A percentile compares a stretch with the other conserved stretches of the same genome.
Evolutionary conservation across 768 basidiomycete species (phyloP).

Genomic region (Lentinula lateritia): DNA sequence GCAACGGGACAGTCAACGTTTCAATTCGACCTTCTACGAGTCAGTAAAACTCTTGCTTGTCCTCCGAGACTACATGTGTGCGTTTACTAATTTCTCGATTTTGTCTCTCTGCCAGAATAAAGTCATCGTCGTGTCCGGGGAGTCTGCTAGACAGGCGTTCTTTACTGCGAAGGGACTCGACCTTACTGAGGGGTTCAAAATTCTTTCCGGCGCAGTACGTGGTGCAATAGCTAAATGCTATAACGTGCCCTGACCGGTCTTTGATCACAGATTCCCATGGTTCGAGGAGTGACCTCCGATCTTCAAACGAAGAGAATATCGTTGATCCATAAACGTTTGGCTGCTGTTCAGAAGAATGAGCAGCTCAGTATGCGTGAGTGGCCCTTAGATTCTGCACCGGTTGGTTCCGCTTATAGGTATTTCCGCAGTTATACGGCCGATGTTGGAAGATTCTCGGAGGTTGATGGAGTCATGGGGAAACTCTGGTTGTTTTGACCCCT

Average conservation of each 20-base stretch:
- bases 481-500: conserved; percentile 65
- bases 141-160: conserved; percentile 62
- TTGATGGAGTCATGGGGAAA: conserved; percentile 62
- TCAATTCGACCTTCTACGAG: conserved; percentile 64
- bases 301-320: conserved; percentile 56
- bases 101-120: conserved; percentile 43
- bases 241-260: conserved; percentile 13
- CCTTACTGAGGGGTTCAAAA: conserved; percentile 74
- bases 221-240: conserved; percentile 5
- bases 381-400: conserved; percentile 3
- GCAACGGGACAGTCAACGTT: conserved; percentile 61
- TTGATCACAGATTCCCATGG: conserved; percentile 59
- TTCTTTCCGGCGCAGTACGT: conserved; percentile 73
- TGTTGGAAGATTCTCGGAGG: conserved; percentile 59
- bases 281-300: conserved; percentile 69
- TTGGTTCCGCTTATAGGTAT: conserved; percentile 11
- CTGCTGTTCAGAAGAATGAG: conserved; percentile 55
- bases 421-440: conserved; percentile 54
- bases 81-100: conserved; percentile 9
- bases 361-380: conserved; percentile 55
- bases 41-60: conserved; percentile 28
- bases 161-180: conserved; percentile 68
- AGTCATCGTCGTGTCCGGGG: conserved; percentile 74
- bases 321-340: conserved; percentile 68
- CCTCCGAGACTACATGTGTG: conserved; percentile 8